Evolutionary conservation across 179 eudicot genomes (phyloP), one percentile per base, ranked within the genome.

Genomic region (Vitellaria paradoxa): DNA sequence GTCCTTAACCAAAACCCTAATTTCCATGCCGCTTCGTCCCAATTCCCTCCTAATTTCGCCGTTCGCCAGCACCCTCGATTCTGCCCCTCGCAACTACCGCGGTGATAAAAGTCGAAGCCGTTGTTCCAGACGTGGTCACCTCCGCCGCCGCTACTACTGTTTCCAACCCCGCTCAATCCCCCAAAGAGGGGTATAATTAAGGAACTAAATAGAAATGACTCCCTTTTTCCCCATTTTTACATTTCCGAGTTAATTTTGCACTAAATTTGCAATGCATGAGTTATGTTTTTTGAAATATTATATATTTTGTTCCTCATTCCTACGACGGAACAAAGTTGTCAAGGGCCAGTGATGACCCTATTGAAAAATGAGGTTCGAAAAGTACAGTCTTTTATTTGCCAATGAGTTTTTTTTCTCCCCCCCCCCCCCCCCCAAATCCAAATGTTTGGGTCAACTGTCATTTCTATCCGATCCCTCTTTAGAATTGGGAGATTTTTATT

Each of bases 1-100:
- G 65, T 61, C 83, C 80, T 56, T 72, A 80, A 79, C 23, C 86
- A 81, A 42, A 81, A 82, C 67, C 85, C 79, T 68, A 75, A 70
- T 47, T 60, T 40, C 49, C 88, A 77, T 42, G 68, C 78, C n/a
- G 9, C 78, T 26, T 40, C 76, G 13, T 23, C 75, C 7, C 82
- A 57, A n/a, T 73, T 55, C 42, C 83, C 76, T n/a, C 81, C 72
- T 18, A 47, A 52, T 67, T 14, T 65, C 26, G 23, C 65, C 55
- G 14, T 69, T 63, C 76, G 42, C 5, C 73, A 49, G 7, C 73
- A n/a, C 2, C n/a, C 60, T 3, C 69, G 55, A 17, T 77, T 72
- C 64, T 82, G 70, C 59, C 77, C 72, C 17, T 78, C 40, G 67
- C 86, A 72, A 20, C 72, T 59, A 2, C 79, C 67, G 21, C 78